Evolutionary conservation across 805 yeast species (phyloP), one percentile per base, ranked within the genome.

Genomic region (Priceomyces fermenticarens): DNA sequence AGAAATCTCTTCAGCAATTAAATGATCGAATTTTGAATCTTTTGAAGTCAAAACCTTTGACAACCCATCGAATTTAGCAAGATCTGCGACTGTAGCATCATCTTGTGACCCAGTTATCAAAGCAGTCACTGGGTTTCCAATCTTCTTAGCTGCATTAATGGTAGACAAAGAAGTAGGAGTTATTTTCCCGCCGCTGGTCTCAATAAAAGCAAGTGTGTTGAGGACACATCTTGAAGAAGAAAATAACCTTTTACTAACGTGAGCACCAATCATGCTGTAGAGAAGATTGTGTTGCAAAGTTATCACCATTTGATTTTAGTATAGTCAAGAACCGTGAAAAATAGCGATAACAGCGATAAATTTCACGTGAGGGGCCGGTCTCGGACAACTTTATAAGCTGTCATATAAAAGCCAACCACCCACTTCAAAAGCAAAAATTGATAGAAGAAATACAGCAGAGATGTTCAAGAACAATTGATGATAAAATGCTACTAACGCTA

Each of bases 91-190:
- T n/a, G 58, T 49, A 11, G 52, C 39, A 10, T 80, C 85, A 9
- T 46, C 63, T 55, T 87, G 79, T 2, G 75, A 62, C 4, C 97
- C 97, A 7, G 85, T 72, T 10, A 88, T 56, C 2, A 90, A 60
- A 1, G 90, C 96, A n/a, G 85, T 81, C 36, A 91, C 72, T 32
- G 95, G 91, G 54, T 82, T 77, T 6, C 88, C 87, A 34, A 90
- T 65, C 52, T 81, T 74, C 39, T 65, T 63, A 13, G 98, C 97
- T 10, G 98, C 98, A 10, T 79, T 68, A 28, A 90, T 58, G 1
- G 90, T 73, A 14, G 88, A 79, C 44, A 88, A 71, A 4, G 95
- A 78, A 3, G 86, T 78, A 10, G 93, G 78, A 2, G 85, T 64
- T 39, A 87, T 63, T 25, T 69, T 60, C 11, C 78, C 71, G 13